A percentile compares a stretch with the other conserved stretches of the same genome.
Evolutionary conservation across 306 rosid genomes (phyloP).

Genomic region (Ochetophila trinervis): DNA sequence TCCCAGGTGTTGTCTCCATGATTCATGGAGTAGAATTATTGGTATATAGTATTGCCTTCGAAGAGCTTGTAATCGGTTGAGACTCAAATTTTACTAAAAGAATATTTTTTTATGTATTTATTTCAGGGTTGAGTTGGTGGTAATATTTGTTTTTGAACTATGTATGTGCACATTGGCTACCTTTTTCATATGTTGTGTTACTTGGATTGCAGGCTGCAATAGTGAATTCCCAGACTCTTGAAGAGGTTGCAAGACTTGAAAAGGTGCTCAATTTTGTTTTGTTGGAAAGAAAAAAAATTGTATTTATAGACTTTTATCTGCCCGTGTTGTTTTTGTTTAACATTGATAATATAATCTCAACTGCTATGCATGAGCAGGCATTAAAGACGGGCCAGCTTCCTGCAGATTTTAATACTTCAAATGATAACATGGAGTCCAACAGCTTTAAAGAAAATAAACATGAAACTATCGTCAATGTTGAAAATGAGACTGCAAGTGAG

Average conservation of each 20-base stretch:
- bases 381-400: constrained; percentile 90
- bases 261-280: constrained; percentile 52
- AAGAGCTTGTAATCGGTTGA: too few species aligned
- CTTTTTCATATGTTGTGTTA: constrained; percentile 8
- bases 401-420: constrained; percentile 51
- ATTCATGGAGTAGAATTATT: too few species aligned
- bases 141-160: neutral
- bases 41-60: too few species aligned
- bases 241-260: constrained; percentile 98
- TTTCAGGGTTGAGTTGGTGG: too few species aligned
- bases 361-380: constrained; percentile 54
- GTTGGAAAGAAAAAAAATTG: neutral
- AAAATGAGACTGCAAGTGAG: constrained; percentile 35
- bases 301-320: neutral
- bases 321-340: constrained; percentile 5
- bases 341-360: constrained; percentile 8
- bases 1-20: too few species aligned
- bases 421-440: constrained; percentile 38
- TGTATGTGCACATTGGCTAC: neutral
- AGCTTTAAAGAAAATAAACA: constrained; percentile 36
- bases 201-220: constrained; percentile 79
- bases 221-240: constrained; percentile 94
- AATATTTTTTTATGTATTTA: too few species aligned
- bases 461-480: constrained; percentile 25
- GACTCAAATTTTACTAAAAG: too few species aligned